Base-by-base conservation (phyloP, 1,284 basidiomycete genomes). In the Ustilago tritici region DNA sequence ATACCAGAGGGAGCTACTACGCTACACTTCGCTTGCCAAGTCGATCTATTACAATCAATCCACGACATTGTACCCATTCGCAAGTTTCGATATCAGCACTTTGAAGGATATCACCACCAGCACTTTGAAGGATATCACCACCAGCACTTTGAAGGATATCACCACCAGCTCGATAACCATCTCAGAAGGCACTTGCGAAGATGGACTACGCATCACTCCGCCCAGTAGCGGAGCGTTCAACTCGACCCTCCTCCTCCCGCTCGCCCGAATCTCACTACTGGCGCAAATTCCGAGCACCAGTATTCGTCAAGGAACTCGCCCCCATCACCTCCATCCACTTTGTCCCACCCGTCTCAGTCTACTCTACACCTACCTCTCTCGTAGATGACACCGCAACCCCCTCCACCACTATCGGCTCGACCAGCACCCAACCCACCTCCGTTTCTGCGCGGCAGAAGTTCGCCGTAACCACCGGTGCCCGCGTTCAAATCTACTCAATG, bases 401-500 rank as follows among this genome's bases (percentile, higher is more conserved):
- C 1, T 9, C 61, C 7, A 49, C 70, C 14, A 49, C 60, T 0
- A 67, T 76, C 9, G 74, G 74, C 0, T 69, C 75, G 8, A 71
- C 69, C 3, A 64, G 71, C 4, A 70, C 72, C 1, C 72, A 70
- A 23, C 66, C 72, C 14, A 60, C 74, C 9, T 63, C 61, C 23
- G 59, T 73, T 4, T 62, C 70, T 2, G 75, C 78, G 14, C 75
- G 79, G 7, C 76, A 79, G 85, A 90, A 93, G 82, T 98, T 95
- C 88, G 96, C 95, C 17, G 95, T 98, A 57, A 98, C 95, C 35
- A 93, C 95, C 1, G 95, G 95, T 0, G 94, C 95, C 0, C 90
- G 95, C 70, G 92, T 99, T 2, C 93, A 99, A 87, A 93, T 99
- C 84, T 98, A 98, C 87, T 94, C 94, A 17, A 95, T 95, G 38